Conservation (phyloP, 345 rosid species). For the Viola odorata region DNA sequence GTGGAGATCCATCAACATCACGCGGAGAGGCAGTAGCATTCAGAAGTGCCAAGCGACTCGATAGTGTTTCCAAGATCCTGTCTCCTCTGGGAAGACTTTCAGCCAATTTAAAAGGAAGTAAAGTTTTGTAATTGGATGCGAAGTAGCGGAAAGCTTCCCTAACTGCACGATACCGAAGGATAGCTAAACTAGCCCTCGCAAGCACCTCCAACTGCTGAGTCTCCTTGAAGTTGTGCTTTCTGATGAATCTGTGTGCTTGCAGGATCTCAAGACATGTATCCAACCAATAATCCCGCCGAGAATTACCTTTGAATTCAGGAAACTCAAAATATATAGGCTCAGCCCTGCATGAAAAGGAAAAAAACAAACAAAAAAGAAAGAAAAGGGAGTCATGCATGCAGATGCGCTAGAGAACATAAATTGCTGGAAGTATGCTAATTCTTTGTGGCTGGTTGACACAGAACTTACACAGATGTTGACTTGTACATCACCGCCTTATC, state of each 20-base stretch:
- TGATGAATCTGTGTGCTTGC: slow-evolving; percentile 58
- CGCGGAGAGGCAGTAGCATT: slow-evolving; percentile 26
- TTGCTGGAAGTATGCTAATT: slow-evolving; percentile 7
- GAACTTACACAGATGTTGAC: slow-evolving; percentile 61
- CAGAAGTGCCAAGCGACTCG: slow-evolving; percentile 51
- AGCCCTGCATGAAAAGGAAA: slow-evolving; percentile 29
- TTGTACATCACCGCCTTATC: slow-evolving; percentile 97
- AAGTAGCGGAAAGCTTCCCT: slow-evolving; percentile 73
- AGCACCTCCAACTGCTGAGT: slow-evolving; percentile 63
- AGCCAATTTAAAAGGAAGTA: slow-evolving; percentile 78
- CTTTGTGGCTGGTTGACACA: slow-evolving; percentile 11
- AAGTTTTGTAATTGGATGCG: slow-evolving; percentile 71
- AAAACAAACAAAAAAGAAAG: slow-evolving; percentile 8
- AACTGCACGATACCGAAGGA: slow-evolving; percentile 65
- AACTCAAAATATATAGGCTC: slow-evolving; percentile 87
- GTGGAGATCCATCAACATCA: slow-evolving; percentile 31
- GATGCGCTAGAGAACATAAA: neutral
- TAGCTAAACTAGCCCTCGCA: slow-evolving; percentile 69
- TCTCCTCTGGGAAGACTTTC: slow-evolving; percentile 95
- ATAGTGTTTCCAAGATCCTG: slow-evolving; percentile 62
- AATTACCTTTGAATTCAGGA: slow-evolving; percentile 89
- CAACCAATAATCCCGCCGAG: slow-evolving; percentile 91
- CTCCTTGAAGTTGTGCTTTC: slow-evolving; percentile 56
- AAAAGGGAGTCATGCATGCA: neutral
- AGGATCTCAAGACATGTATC: slow-evolving; percentile 78